phyloP scores from a whole-genome alignment of 2,329 filamentous ascomycete genomes.

The Colletotrichum tamarilloi region DNA sequence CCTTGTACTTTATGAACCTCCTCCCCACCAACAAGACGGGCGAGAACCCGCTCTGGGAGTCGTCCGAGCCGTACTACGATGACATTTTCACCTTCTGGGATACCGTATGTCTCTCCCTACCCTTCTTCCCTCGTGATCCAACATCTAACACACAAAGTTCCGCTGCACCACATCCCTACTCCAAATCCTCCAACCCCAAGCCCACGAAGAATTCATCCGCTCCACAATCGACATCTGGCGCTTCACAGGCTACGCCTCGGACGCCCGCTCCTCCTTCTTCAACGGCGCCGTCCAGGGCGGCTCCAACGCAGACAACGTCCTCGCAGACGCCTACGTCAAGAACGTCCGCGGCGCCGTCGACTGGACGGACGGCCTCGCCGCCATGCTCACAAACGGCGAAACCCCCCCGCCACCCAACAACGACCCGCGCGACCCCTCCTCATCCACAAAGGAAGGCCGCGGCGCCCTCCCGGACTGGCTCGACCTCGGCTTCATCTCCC shows the following conservation, averaged over 20 bases:
- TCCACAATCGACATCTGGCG: slow-evolving; percentile 77
- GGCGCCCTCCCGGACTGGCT: slow-evolving; percentile 78
- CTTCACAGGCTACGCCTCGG: slow-evolving; percentile 72
- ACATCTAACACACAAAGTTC: slow-evolving; percentile 50
- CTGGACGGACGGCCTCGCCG: slow-evolving; percentile 71
- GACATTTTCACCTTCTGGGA: slow-evolving; percentile 80
- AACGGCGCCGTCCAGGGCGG: slow-evolving; percentile 78
- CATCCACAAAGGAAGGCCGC: slow-evolving; percentile 74
- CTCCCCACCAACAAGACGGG: slow-evolving; percentile 77
- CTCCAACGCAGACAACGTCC: slow-evolving; percentile 76
- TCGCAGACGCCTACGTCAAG: slow-evolving; percentile 79
- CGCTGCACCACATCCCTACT: slow-evolving; percentile 73
- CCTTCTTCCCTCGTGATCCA: neutral
- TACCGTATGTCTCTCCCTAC: slow-evolving; percentile 38
- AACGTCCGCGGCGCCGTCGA: slow-evolving; percentile 71
- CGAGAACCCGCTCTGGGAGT: slow-evolving; percentile 75
- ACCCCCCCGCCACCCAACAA: slow-evolving; percentile 68
- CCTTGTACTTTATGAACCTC: slow-evolving; percentile 76
- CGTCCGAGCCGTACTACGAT: slow-evolving; percentile 75
- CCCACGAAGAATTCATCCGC: slow-evolving; percentile 74
- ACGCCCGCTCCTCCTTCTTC: slow-evolving; percentile 74
- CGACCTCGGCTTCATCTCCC: slow-evolving; percentile 72
- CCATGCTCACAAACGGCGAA: slow-evolving; percentile 77
- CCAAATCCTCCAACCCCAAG: slow-evolving; percentile 71
- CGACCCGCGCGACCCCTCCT: slow-evolving; percentile 66